Conservation (phyloP, 345 rosid genomes). For the Boechera stricta region DNA sequence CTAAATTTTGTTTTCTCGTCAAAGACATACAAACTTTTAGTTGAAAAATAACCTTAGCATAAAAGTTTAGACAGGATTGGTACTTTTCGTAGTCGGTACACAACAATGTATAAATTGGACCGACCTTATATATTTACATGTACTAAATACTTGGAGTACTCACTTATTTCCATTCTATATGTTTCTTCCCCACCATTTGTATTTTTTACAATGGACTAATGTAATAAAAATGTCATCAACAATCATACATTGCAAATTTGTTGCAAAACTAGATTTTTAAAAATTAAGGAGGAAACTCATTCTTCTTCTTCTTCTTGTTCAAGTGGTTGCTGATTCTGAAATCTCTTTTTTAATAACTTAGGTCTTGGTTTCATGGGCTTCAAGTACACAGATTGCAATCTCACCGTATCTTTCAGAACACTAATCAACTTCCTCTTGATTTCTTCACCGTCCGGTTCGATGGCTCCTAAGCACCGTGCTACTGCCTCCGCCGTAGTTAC, state of each 20-base stretch:
- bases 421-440: constrained; percentile 61
- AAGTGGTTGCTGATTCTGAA: constrained; percentile 26
- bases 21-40: neutral
- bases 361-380: constrained; percentile 73
- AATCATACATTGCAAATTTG: neutral
- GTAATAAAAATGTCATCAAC: neutral
- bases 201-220: neutral
- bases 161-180: no score
- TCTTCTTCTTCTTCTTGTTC: constrained; percentile 13
- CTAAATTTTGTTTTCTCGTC: no score
- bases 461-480: constrained; percentile 70
- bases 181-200: no score
- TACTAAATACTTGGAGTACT: no score
- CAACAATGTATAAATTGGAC: no score
- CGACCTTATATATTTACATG: no score
- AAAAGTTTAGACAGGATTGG: neutral
- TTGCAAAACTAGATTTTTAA: neutral
- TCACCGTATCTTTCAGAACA: constrained; percentile 80
- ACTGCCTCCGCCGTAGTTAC: constrained; percentile 87
- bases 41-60: neutral
- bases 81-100: neutral
- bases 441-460: constrained; percentile 65
- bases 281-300: neutral
- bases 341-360: constrained; percentile 58
- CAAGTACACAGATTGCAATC: constrained; percentile 72